Conservation (phyloP, 2,329 filamentous ascomycete species). For the Trichoderma atroviride region DNA sequence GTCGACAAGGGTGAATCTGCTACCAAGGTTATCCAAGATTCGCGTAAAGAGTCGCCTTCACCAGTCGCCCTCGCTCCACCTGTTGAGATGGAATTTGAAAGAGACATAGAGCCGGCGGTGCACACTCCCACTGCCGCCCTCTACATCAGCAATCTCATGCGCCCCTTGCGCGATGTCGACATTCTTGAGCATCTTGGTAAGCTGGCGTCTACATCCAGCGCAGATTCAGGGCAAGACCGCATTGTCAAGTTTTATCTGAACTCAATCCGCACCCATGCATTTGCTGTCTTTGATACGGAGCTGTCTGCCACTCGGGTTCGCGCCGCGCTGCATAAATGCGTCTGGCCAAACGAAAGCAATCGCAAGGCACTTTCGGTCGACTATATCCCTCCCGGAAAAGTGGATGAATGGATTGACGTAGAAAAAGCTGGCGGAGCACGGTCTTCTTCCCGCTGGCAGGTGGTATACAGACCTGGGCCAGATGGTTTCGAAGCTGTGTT, state of each 20-base stretch:
- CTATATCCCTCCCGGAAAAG: slow-evolving; percentile 77
- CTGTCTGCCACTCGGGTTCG: slow-evolving; percentile 77
- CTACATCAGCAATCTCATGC: slow-evolving; percentile 90
- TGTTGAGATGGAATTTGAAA: slow-evolving; percentile 40
- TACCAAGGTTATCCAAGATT: not conserved
- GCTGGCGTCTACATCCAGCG: slow-evolving; percentile 60
- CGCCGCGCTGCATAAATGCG: slow-evolving; percentile 70
- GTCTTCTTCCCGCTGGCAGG: slow-evolving; percentile 64
- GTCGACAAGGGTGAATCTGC: not conserved
- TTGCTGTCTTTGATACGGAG: slow-evolving; percentile 70
- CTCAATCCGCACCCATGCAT: slow-evolving; percentile 82
- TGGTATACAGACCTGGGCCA: slow-evolving; percentile 65
- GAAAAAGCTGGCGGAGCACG: slow-evolving; percentile 59
- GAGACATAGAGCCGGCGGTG: slow-evolving; percentile 56
- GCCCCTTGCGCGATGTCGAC: slow-evolving; percentile 71
- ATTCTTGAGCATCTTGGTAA: slow-evolving; percentile 70
- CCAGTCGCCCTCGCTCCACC: not conserved
- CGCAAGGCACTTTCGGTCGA: slow-evolving; percentile 86
- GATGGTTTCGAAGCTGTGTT: slow-evolving; percentile 61
- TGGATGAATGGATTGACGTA: slow-evolving; percentile 71
- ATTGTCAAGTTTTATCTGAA: slow-evolving; percentile 78
- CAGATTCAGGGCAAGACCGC: slow-evolving; percentile 51
- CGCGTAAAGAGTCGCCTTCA: not conserved
- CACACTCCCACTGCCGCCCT: slow-evolving; percentile 76
- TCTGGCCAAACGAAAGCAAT: slow-evolving; percentile 86